Conservation (phyloP, 2,329 filamentous ascomycete species). For the Clarireedia sp. region DNA sequence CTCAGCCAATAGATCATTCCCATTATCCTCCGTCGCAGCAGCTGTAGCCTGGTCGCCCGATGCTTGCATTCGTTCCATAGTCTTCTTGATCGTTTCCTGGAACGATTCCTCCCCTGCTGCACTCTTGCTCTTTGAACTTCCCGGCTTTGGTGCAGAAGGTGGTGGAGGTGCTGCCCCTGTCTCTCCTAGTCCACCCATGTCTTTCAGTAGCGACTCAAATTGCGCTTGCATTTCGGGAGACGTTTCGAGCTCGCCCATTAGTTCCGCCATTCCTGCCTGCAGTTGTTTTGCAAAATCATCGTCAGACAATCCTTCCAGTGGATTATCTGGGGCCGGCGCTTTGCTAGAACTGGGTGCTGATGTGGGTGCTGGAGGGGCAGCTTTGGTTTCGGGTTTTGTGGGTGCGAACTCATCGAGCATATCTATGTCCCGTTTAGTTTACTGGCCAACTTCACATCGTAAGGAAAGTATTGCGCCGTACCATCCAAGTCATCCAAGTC, state of each 20-base stretch:
- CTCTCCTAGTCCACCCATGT: slow-evolving; percentile 49
- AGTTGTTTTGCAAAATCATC: slow-evolving; percentile 78
- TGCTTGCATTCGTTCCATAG: slow-evolving; percentile 92
- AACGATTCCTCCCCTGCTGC: slow-evolving; percentile 55
- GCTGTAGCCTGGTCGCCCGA: slow-evolving; percentile 81
- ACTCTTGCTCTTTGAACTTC: slow-evolving; percentile 8
- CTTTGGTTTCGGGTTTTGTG: slow-evolving; percentile 46
- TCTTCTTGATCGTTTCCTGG: slow-evolving; percentile 84
- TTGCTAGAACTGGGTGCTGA: slow-evolving; percentile 24
- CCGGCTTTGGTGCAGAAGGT: slow-evolving; percentile 11
- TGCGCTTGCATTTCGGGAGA: slow-evolving; percentile 68
- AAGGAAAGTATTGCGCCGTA: slow-evolving; percentile 31
- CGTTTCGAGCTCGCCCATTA: slow-evolving; percentile 64
- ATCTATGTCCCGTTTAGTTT: slow-evolving; percentile 43
- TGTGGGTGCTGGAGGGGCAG: slow-evolving; percentile 15
- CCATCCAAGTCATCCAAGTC: slow-evolving; percentile 88
- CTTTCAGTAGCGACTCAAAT: slow-evolving; percentile 70
- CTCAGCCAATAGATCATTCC: slow-evolving; percentile 81
- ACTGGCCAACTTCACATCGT: background rate
- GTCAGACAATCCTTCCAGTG: slow-evolving; percentile 46
- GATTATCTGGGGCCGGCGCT: slow-evolving; percentile 20
- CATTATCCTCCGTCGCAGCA: slow-evolving; percentile 57
- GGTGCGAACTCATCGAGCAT: slow-evolving; percentile 87
- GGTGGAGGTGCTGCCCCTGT: slow-evolving; percentile 17
- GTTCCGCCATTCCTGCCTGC: slow-evolving; percentile 81